A percentile compares a stretch with the other conserved stretches of the same genome.
Conservation (phyloP, 2,329 filamentous ascomycete genomes). For the Apiospora koreana region DNA sequence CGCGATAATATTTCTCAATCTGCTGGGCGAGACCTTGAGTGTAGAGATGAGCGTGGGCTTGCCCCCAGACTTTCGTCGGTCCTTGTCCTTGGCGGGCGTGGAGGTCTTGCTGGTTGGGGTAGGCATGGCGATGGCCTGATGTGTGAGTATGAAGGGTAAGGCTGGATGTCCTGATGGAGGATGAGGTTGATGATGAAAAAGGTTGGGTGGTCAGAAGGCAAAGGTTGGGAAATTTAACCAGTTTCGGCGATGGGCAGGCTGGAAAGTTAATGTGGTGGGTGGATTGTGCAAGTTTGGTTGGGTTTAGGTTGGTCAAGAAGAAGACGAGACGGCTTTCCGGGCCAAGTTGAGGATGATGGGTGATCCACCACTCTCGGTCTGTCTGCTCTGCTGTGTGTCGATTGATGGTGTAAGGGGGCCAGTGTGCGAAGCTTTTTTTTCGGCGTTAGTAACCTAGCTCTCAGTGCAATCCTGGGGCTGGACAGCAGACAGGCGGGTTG, state of each 20-base stretch:
- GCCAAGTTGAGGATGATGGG: constrained; percentile 5
- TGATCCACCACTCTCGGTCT: constrained; percentile 14
- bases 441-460: constrained; percentile 13
- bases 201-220: not conserved
- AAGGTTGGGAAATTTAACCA: constrained; percentile 11
- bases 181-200: constrained; percentile 5
- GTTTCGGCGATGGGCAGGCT: constrained; percentile 13
- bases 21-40: constrained; percentile 51
- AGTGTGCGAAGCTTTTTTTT: constrained; percentile 14
- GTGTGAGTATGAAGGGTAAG: constrained; percentile 17
- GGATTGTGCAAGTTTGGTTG: constrained; percentile 16
- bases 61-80: constrained; percentile 44
- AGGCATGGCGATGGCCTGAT: constrained; percentile 32
- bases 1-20: constrained; percentile 52
- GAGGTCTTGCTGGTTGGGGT: constrained; percentile 34
- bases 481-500: not conserved
- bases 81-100: constrained; percentile 43
- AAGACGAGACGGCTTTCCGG: constrained; percentile 2
- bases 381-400: constrained; percentile 4
- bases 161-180: not conserved
- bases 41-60: constrained; percentile 46
- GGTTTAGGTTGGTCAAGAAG: constrained; percentile 7
- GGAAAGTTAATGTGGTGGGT: constrained; percentile 9
- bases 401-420: constrained; percentile 12
- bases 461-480: not conserved